A percentile compares a stretch with the other conserved stretches of the same genome.
Conservation (phyloP, 306 rosid genomes). For the Arachis stenosperma region DNA sequence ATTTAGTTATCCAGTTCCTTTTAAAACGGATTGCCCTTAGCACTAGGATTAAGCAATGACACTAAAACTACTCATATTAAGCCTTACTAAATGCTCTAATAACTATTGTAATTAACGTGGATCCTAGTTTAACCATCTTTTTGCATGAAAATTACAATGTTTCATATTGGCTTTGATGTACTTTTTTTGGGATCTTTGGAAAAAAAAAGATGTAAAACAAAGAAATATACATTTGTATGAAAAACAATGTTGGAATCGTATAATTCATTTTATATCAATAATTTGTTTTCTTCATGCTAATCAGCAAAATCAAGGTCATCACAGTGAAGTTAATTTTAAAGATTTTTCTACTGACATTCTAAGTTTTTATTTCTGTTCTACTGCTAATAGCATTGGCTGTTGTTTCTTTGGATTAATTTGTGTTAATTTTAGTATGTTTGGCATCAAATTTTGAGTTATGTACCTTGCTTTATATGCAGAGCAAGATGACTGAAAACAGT, state of each 20-base stretch:
- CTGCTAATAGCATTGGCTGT: too few relatives aligned
- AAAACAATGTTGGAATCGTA: not conserved
- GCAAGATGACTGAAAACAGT: too few relatives aligned
- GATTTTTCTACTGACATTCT: too few relatives aligned
- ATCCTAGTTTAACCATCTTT: not conserved
- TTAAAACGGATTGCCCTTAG: conserved; percentile 1
- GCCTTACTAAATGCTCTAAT: conserved; percentile 39
- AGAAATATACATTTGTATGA: conserved; percentile 11
- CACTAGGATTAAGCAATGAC: conserved; percentile 40
- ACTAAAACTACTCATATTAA: conserved; percentile 55
- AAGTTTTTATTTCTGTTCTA: too few relatives aligned
- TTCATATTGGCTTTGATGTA: not conserved
- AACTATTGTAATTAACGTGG: not conserved
- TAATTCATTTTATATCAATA: not conserved
- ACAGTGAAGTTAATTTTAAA: not conserved
- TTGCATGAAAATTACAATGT: conserved; percentile 8
- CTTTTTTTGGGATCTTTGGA: not conserved
- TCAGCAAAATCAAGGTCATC: not conserved
- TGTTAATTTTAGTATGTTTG: too few relatives aligned
- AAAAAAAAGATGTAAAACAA: not conserved
- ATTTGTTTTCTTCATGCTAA: not conserved
- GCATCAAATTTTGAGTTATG: too few relatives aligned
- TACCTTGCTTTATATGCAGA: too few relatives aligned
- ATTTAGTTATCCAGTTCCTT: too few relatives aligned
- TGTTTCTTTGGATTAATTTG: too few relatives aligned